Percentiles rank a stretch among this genome's conserved stretches.
These are phyloP conservation scores for Cyberlindnera misumaiensis DNA, from an alignment of 805 yeast genomes.

Conservation along the genomic window DNA sequence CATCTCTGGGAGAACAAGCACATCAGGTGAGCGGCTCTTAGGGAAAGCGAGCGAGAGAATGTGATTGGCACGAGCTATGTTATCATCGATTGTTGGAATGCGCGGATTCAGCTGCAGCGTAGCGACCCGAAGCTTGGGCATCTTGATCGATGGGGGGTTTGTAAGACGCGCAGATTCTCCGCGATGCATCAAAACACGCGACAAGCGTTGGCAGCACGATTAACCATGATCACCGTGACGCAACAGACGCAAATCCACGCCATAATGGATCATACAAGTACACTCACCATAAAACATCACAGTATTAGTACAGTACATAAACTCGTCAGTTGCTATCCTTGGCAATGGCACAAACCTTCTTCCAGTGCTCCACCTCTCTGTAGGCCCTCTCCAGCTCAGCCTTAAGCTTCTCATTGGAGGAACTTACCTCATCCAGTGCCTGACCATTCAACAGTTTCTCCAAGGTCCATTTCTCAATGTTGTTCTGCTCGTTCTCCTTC, in stretches of 20 bases:
- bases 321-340: conserved; percentile 5
- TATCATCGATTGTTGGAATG: conserved; percentile 52
- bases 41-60: conserved; percentile 19
- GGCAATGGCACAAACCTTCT: conserved; percentile 30
- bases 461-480: conserved; percentile 90
- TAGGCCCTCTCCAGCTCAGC: conserved; percentile 86
- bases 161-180: no score
- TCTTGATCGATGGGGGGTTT: no score
- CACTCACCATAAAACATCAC: neutral
- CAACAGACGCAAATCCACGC: no score
- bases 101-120: conserved; percentile 62
- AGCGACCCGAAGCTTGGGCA: conserved; percentile 36
- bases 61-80: conserved; percentile 39
- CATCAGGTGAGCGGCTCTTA: conserved; percentile 38
- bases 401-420: conserved; percentile 82
- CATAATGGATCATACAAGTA: neutral
- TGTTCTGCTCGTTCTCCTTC: conserved; percentile 82
- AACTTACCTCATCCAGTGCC: conserved; percentile 76
- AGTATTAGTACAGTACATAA: neutral
- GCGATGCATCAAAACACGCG: neutral
- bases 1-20: conserved; percentile 77
- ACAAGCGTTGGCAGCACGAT: neutral
- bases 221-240: no score
- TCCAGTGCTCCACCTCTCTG: conserved; percentile 84
- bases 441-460: conserved; percentile 91